Evolutionary conservation across 1,284 basidiomycete genomes (phyloP).

Genomic region (Microbotryum intermedium): DNA sequence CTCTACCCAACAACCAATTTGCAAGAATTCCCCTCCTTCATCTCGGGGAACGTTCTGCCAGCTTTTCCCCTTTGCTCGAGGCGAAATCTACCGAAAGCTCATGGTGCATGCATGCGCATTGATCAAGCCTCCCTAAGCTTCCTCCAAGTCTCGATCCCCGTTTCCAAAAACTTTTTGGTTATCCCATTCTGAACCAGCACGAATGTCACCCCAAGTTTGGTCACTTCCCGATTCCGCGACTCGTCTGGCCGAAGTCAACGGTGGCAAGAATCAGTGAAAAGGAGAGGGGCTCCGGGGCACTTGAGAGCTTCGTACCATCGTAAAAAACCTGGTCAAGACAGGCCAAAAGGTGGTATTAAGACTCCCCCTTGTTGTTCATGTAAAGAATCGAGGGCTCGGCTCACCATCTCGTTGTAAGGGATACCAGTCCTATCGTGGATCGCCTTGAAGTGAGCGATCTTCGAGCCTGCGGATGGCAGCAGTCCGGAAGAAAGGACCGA

Average conservation of each 20-base stretch:
- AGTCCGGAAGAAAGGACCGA: neutral
- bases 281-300: conserved; percentile 32
- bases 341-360: neutral
- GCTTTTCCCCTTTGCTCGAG: neutral
- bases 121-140: conserved; percentile 24
- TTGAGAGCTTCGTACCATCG: neutral
- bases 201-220: conserved; percentile 31
- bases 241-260: conserved; percentile 4
- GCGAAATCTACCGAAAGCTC: neutral
- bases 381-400: conserved; percentile 23
- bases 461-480: too few species aligned
- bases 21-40: too few species aligned
- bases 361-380: too few species aligned
- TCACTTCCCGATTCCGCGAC: conserved; percentile 28
- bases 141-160: conserved; percentile 57
- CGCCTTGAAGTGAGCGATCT: conserved; percentile 63
- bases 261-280: neutral
- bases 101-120: neutral
- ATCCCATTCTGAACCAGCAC: conserved; percentile 43
- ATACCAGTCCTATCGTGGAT: conserved; percentile 69
- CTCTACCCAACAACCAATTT: too few species aligned
- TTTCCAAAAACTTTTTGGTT: conserved; percentile 50
- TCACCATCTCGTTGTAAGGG: conserved; percentile 72
- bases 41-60: neutral
- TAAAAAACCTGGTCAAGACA: conserved; percentile 15